Conservation (phyloP, 129 eudicot species). For the Helichrysum umbraculigerum region DNA sequence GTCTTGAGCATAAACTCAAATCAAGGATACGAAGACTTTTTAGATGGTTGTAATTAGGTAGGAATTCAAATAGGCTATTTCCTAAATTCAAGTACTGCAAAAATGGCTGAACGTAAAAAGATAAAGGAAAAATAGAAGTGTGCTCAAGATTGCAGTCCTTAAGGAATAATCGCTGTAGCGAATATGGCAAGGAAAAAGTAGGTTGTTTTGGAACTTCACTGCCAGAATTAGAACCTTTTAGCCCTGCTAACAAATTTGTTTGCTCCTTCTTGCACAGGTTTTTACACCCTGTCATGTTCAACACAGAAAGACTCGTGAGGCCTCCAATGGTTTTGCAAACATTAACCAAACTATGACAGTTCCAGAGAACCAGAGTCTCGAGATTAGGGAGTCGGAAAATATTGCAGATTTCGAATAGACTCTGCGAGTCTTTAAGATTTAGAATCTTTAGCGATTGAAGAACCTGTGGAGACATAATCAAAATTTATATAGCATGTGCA, state of each 20-base stretch:
- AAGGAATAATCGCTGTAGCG: conserved; percentile 19
- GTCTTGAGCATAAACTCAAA: conserved; percentile 20
- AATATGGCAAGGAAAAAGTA: neutral
- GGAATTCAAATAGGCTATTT: conserved; percentile 1
- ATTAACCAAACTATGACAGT: conserved; percentile 18
- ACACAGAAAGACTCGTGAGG: conserved; percentile 13
- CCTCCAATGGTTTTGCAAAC: conserved; percentile 31
- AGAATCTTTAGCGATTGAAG: conserved; percentile 18
- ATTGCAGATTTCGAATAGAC: neutral
- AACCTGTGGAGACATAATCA: too few relatives aligned
- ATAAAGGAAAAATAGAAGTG: conserved; percentile 7
- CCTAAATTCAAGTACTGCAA: conserved; percentile 25
- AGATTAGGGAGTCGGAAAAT: conserved; percentile 22
- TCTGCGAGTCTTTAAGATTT: conserved; percentile 36
- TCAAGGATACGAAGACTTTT: conserved; percentile 24
- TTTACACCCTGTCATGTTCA: conserved; percentile 38
- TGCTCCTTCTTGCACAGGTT: conserved; percentile 9
- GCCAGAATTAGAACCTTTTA: neutral
- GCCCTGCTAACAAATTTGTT: neutral
- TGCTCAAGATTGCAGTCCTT: conserved; percentile 22
- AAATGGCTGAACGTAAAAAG: conserved; percentile 2
- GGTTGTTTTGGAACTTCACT: neutral
- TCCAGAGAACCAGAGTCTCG: conserved; percentile 30
- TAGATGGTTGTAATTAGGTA: conserved; percentile 25
- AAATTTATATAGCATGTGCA: too few relatives aligned